Conservation (phyloP, 345 rosid species). For the Salix arbutifolia region DNA sequence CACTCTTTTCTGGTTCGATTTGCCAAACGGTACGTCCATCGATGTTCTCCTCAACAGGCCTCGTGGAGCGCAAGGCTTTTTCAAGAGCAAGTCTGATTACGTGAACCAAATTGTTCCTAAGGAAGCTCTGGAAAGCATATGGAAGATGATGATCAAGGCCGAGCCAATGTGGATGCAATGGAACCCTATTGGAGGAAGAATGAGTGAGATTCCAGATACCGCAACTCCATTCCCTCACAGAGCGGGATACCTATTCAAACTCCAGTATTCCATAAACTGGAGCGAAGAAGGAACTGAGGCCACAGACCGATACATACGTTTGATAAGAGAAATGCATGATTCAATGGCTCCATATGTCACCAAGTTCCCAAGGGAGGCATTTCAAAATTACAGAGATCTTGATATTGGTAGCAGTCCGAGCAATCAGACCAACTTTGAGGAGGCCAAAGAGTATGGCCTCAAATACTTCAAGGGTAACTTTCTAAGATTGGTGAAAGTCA, state of each 20-base stretch:
- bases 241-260: conserved; percentile 7
- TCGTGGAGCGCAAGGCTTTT: background rate
- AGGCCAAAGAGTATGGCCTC: background rate
- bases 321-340: conserved; percentile 5
- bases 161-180: background rate
- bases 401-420: background rate
- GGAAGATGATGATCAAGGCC: conserved; percentile 6
- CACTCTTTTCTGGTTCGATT: conserved; percentile 1
- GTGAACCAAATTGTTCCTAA: conserved; percentile 4
- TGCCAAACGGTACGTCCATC: background rate
- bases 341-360: background rate
- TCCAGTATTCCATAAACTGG: conserved; percentile 8
- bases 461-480: background rate
- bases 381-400: conserved; percentile 2
- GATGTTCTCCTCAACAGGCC: conserved; percentile 2
- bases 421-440: background rate
- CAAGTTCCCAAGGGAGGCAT: background rate
- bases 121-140: background rate
- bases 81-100: conserved; percentile 10
- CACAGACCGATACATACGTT: background rate
- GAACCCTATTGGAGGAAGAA: conserved; percentile 20
- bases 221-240: conserved; percentile 16
- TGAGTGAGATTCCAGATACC: conserved; percentile 4
- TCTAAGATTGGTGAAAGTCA: background rate
- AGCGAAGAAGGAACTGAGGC: background rate